Evolutionary conservation across 192 early-diverging fungal genomes (phyloP), one percentile per base, ranked within the genome.

Genomic region (Pilobolus umbonatus): DNA sequence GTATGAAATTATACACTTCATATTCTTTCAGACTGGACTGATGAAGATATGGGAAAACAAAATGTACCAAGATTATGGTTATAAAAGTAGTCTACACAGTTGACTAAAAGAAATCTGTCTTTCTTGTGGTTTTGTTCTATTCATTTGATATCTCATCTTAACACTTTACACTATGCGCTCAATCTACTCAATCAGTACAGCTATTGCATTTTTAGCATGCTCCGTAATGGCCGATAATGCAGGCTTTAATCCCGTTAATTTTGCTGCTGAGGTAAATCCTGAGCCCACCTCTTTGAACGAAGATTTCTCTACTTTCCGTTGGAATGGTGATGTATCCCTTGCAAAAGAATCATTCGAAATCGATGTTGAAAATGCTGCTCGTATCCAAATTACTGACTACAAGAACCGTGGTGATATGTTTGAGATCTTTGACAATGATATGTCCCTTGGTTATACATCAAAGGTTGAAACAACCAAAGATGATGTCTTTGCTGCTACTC

Each of bases 331-430:
- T 9, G 35, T 31, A 28, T 15, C 67, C n/a, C 7, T 59, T 6
- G 62, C 56, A 11, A 44, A 34, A 15, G 62, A 69, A 30, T 17
- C 56, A 14, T 69, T 60, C 30, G 45, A 59, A 24, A 36, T 69
- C 25, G 28, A 36, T 4, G 42, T 59, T 21, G 50, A 57, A 9
- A 28, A 57, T 22, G 48, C 61, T 8, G 50, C 55, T 29, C 48
- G 43, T 47, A 50, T 69, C 30, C 57, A 64, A 39, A n/a, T 69
- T 2, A 59, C 52, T 25, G 67, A 69, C 31, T 69, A 42, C 50
- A 69, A 69, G 67, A 55, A 69, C 28, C 43, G 43, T 28, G 67
- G 67, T 32, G 67, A 69, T 43, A 45, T 53, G 15, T 69, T 69
- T 48, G 46, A 58, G 4, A 21, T 69, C 29, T 69, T 57, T 30